Conservation (phyloP, 2,329 filamentous ascomycete genomes). For the Trichophyton simii region DNA sequence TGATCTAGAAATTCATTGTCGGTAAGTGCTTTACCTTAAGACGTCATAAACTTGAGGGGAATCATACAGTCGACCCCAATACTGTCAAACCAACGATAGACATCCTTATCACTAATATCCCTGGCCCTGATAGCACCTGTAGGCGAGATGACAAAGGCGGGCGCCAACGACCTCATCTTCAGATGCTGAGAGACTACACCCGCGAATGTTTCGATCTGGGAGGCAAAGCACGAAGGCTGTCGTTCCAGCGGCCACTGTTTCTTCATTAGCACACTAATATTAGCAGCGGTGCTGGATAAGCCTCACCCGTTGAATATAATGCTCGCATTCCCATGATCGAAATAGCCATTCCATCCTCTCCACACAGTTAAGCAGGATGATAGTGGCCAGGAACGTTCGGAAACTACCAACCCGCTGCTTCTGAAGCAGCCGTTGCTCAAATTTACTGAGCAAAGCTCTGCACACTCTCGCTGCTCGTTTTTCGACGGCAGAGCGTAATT, state of each 20-base stretch:
- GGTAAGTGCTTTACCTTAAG: background rate
- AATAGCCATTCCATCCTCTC: slow-evolving; percentile 50
- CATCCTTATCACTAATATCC: slow-evolving; percentile 28
- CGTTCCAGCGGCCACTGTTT: slow-evolving; percentile 43
- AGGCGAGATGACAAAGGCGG: slow-evolving; percentile 27
- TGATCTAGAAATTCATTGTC: slow-evolving; percentile 19
- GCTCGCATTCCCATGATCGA: slow-evolving; percentile 38
- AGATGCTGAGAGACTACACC: slow-evolving; percentile 46
- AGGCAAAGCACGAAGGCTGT: slow-evolving; percentile 39
- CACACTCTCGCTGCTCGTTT: slow-evolving; percentile 41
- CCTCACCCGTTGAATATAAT: slow-evolving; percentile 26
- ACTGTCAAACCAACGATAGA: slow-evolving; percentile 31
- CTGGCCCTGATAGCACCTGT: slow-evolving; percentile 28
- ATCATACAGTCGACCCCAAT: slow-evolving; percentile 30
- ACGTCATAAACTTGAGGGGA: background rate
- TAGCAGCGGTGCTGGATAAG: background rate
- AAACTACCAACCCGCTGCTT: slow-evolving; percentile 46
- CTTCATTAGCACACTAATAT: background rate
- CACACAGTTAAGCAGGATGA: slow-evolving; percentile 47
- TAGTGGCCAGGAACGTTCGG: slow-evolving; percentile 46
- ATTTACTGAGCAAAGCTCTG: slow-evolving; percentile 46
- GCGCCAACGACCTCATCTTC: slow-evolving; percentile 42
- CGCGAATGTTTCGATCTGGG: slow-evolving; percentile 46
- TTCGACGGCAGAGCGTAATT: slow-evolving; percentile 44
- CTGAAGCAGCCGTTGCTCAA: slow-evolving; percentile 48